Base-by-base conservation (phyloP, 345 rosid genomes). In the Eucalyptus camaldulensis region DNA sequence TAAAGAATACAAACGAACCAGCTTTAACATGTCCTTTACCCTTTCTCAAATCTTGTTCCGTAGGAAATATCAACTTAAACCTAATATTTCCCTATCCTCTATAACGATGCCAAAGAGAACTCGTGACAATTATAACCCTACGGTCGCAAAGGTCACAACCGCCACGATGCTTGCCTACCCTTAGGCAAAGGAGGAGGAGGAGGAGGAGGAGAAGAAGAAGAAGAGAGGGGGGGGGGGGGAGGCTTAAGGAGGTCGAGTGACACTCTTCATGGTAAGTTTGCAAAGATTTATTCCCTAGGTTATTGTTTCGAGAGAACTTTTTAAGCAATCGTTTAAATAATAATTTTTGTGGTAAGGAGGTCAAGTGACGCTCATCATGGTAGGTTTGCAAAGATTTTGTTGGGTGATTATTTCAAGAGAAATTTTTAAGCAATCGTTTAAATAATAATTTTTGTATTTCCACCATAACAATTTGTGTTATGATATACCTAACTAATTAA, bases 31-130 rank as follows among this genome's bases (percentile, higher is more conserved):
- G 76, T 65, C 37, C 19, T 40, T 14, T n/a, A 65, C 37, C 29
- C 19, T 65, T 65, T 7, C 7, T 13, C 16, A 65, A 65, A n/a
- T 65, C 33, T 27, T 65, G 37, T n/a, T 31, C 37, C 0, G 0
- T n/a, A 4, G 16, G 8, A 65, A n/a, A 13, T 65, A 65, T 13
- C 37, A 7, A 5, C 76, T 65, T n/a, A n/a, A 65, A 65, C 37
- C 37, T n/a, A 7, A 12, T 7, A n/a, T n/a, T 6, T 65, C 37
- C 37, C 10, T 19, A 4, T n/a, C 76, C 8, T 14, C 76, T 65
- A 4, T n/a, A n/a, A 29, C 3, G 3, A 65, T 7, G 76, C 33
- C 76, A n/a, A 29, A 65, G 76, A 65, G 37, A n/a, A 10, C 5
- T 65, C 2, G 1, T 8, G 1, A 65, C 5, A 10, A 4, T 65